Conservation (phyloP, 768 basidiomycete species). For the Suillus spraguei region DNA sequence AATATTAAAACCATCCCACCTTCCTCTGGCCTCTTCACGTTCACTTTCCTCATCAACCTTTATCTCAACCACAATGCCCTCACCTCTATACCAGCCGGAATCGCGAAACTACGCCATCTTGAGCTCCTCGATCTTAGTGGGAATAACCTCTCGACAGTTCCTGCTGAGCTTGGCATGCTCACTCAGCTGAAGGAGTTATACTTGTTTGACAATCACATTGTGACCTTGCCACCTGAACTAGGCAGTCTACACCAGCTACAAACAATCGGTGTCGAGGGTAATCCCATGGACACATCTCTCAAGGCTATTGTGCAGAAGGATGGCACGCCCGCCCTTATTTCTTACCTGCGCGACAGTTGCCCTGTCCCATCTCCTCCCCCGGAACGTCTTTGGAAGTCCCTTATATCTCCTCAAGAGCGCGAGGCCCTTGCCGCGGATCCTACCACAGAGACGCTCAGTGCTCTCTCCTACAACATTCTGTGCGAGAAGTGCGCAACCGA, state of each 20-base stretch:
- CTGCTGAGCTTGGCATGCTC: conserved; percentile 89
- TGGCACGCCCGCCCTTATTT: conserved; percentile 87
- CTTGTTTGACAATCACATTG: conserved; percentile 94
- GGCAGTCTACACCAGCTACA: conserved; percentile 92
- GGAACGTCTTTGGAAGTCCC: conserved; percentile 72
- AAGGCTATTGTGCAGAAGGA: conserved; percentile 90
- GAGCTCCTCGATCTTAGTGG: conserved; percentile 91
- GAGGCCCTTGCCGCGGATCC: conserved; percentile 64
- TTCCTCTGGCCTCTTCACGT: conserved; percentile 74
- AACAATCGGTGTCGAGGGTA: conserved; percentile 96
- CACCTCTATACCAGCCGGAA: conserved; percentile 75
- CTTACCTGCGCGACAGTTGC: conserved; percentile 92
- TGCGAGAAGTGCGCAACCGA: conserved; percentile 90
- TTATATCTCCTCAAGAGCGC: conserved; percentile 59
- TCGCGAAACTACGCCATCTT: conserved; percentile 81
- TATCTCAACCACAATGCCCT: conserved; percentile 97
- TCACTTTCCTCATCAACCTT: conserved; percentile 91
- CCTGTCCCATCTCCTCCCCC: conserved; percentile 82
- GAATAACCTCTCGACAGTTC: conserved; percentile 77
- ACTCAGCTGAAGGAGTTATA: conserved; percentile 89
- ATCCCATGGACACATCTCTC: conserved; percentile 79
- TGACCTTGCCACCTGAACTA: conserved; percentile 81
- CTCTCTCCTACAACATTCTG: conserved; percentile 92
- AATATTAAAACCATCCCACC: conserved; percentile 88
- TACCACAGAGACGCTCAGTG: conserved; percentile 72